Base-by-base conservation (phyloP, 1,139 yeast genomes). In the Blastobotrys persicus region DNA sequence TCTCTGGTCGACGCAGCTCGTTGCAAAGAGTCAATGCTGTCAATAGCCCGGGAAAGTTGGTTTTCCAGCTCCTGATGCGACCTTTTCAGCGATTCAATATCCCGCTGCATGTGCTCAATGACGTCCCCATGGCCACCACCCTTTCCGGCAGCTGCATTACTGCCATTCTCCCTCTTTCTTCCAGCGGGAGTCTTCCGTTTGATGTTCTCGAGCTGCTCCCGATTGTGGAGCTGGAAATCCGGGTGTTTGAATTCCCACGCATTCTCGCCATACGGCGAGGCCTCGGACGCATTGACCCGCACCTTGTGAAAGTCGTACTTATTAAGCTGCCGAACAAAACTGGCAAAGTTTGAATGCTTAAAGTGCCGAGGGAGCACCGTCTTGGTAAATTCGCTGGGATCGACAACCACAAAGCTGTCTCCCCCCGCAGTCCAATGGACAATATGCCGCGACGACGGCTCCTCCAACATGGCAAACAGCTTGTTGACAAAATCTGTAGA, bases 281-380 rank as follows among this genome's bases (percentile, higher is more conserved):
- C 81, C 59, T 81, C 73, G 66, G 69, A 75, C 34, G 68, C 71
- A 26, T 74, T 69, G 57, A 76, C 77, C 70, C 81, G 84, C 55
- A 92, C 95, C 69, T 92, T 92, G 70, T 92, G 98, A 77, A 95
- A 92, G 60, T 94, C 98, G 63, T 92, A 92, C 74, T 92, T 91
- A 73, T 92, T 92, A 60, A 92, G 74, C 65, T 91, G 98, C 53
- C 98, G 79, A 6, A 91, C 98, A 72, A 92, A 92, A 58, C 92
- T 82, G 37, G 98, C 94, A 70, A 61, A 91, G 70, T 92, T 92
- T 51, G 89, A 81, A 69, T 92, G 98, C 62, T 91, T 91, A 72
- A 92, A 92, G 68, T 89, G 95, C 52, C 83, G 80, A 13, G 98
- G 98, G 46, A 92, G 74, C 31, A 91, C 85, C 47, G 81, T 81